Conservation (phyloP, 805 yeast species). For the Wickerhamomyces chambardii region DNA sequence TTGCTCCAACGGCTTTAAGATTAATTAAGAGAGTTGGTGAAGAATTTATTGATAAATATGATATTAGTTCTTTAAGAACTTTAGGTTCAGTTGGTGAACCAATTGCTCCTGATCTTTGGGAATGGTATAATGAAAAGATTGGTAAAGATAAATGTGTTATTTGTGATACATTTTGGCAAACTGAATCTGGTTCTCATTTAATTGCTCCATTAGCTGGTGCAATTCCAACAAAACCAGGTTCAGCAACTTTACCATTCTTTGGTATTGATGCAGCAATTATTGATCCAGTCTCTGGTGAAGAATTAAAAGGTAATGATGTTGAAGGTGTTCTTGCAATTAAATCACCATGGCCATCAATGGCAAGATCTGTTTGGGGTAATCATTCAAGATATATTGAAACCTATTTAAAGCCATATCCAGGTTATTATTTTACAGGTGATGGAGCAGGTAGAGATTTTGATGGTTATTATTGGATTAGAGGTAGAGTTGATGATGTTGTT, state of each 20-base stretch:
- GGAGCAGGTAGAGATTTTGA: constrained; percentile 84
- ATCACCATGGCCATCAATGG: constrained; percentile 79
- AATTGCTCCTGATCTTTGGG: constrained; percentile 81
- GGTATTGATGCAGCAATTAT: constrained; percentile 69
- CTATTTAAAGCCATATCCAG: constrained; percentile 76
- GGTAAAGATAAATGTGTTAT: constrained; percentile 67
- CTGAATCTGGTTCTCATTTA: constrained; percentile 78
- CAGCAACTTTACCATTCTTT: constrained; percentile 78
- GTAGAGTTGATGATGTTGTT: constrained; percentile 85
- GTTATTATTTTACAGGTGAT: constrained; percentile 81
- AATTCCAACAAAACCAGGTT: constrained; percentile 78
- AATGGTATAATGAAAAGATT: constrained; percentile 69
- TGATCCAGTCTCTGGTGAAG: constrained; percentile 70
- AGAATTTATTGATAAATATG: constrained; percentile 47
- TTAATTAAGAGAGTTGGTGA: constrained; percentile 71
- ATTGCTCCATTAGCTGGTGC: constrained; percentile 71
- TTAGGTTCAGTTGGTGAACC: constrained; percentile 86
- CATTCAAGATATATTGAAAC: constrained; percentile 71
- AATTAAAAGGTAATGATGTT: constrained; percentile 56
- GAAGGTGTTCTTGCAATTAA: constrained; percentile 76
- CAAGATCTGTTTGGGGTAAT: constrained; percentile 75
- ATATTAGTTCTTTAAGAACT: constrained; percentile 55
- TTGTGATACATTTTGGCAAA: constrained; percentile 85
- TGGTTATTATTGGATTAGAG: constrained; percentile 80
- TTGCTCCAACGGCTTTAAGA: constrained; percentile 80